phyloP scores from a whole-genome alignment of 768 basidiomycete genomes.

The Podaxis sp. region DNA sequence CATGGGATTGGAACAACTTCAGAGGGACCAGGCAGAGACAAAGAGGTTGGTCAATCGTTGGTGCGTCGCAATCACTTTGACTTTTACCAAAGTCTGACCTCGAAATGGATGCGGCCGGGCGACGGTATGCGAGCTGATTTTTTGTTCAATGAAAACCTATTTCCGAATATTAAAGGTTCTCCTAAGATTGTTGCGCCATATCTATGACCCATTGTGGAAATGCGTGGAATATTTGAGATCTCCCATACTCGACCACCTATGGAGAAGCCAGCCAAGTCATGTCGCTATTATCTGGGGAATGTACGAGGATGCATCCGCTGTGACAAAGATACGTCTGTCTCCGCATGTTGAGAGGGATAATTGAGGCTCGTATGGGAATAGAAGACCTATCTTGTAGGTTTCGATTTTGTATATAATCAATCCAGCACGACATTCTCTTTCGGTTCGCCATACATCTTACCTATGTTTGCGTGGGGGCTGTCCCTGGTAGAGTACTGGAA shows the following conservation, averaged over 20 bases:
- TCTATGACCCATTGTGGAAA: constrained; percentile 63
- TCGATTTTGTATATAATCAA: constrained; percentile 87
- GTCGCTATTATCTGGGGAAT: constrained; percentile 91
- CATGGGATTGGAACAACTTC: constrained; percentile 68
- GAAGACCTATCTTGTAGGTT: constrained; percentile 86
- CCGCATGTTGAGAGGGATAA: neutral
- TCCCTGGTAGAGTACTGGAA: constrained; percentile 63
- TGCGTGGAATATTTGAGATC: constrained; percentile 75
- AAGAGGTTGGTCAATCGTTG: constrained; percentile 80
- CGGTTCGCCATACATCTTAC: constrained; percentile 85
- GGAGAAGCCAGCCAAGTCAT: constrained; percentile 81
- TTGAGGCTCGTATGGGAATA: constrained; percentile 53
- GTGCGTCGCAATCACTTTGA: constrained; percentile 32
- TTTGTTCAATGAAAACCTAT: constrained; percentile 62
- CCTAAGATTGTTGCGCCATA: constrained; percentile 71
- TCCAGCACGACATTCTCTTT: constrained; percentile 78
- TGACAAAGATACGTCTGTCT: constrained; percentile 59
- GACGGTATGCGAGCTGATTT: constrained; percentile 85
- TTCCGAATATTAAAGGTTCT: constrained; percentile 48
- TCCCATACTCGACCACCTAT: constrained; percentile 87
- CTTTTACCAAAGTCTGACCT: neutral
- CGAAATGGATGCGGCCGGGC: constrained; percentile 36
- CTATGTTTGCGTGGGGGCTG: constrained; percentile 82
- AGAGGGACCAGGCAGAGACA: constrained; percentile 44
- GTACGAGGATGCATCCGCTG: constrained; percentile 89